Evolutionary conservation across 257 asterid species (phyloP), one percentile per base, ranked within the genome.

Genomic region (Forsythia suspensa): DNA sequence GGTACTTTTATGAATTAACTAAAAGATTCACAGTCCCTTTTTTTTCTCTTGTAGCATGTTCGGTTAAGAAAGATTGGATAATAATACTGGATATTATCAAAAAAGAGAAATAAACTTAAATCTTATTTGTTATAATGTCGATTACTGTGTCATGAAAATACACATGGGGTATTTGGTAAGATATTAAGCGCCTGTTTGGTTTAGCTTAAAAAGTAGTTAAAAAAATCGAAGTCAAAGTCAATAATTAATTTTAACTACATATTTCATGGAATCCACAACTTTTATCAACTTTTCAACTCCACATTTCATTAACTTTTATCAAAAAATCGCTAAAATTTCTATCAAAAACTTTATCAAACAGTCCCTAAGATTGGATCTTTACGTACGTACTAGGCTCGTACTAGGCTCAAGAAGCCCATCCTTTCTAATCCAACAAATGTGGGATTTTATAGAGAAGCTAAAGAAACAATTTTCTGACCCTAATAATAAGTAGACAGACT

Each of bases 401-500:
- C 29, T 55, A n/a, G 34, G 67, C n/a, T 10, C 70, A 63, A 29
- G 18, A 63, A 63, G 39, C 16, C 37, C 40, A 63, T 63, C 38
- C 8, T 61, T 21, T 61, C 15, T 24, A 61, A 61, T 61, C 38
- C 38, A 24, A 24, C 70, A 44, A 77, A 77, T 39, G 55, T 76
- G 63, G 42, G 13, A 75, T 61, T n/a, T 41, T 21, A 52, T 5
- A 6, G 18, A 51, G 82, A 41, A 29, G 65, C 5, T 59, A 72
- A 41, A 40, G 37, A 73, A 66, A 24, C 37, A 48, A 15, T 37
- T 34, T 78, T 74, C 48, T 57, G 2, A 69, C 48, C 70, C 29
- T 79, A 77, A 70, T 78, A 75, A 61, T 63, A 3, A 8, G 69
- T 8, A 63, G 69, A 63, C 15, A 9, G 16, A 24, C 70, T 63